These are phyloP conservation scores for Solanum bulbocastanum DNA, from an alignment of 257 asterid species.

Conservation along the genomic window DNA sequence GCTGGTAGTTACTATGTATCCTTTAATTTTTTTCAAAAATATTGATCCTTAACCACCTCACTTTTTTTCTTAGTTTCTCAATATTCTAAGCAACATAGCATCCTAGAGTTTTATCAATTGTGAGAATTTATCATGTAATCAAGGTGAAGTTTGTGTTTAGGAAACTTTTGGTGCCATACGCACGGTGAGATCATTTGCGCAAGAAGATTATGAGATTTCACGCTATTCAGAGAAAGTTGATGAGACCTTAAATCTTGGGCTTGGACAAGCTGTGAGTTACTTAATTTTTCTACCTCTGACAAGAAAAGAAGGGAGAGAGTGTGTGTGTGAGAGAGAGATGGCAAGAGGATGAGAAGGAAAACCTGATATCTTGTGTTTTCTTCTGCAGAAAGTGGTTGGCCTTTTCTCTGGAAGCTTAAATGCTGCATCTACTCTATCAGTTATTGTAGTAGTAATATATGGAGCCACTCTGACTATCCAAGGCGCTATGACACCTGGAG, in stretches of 20 bases:
- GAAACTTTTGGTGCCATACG: conserved; percentile 85
- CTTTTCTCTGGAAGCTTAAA: conserved; percentile 63
- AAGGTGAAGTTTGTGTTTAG: conserved; percentile 17
- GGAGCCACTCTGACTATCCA: conserved; percentile 66
- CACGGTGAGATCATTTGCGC: conserved; percentile 89
- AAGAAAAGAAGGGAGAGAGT: background rate
- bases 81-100: background rate
- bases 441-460: conserved; percentile 70
- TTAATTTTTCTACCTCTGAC: background rate
- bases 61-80: background rate
- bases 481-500: conserved; percentile 73
- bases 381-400: conserved; percentile 57
- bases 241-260: conserved; percentile 77
- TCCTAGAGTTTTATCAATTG: background rate
- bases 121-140: background rate
- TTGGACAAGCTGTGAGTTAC: conserved; percentile 70
- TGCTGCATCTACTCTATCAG: conserved; percentile 80
- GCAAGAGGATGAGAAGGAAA: background rate
- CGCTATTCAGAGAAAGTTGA: conserved; percentile 82
- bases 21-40: background rate
- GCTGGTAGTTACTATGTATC: background rate
- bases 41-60: background rate
- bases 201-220: conserved; percentile 54
- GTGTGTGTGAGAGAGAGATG: background rate
- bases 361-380: conserved; percentile 5